Evolutionary conservation across 2,329 filamentous ascomycete species (phyloP).

Genomic region (Penicillium hesseltinei): DNA sequence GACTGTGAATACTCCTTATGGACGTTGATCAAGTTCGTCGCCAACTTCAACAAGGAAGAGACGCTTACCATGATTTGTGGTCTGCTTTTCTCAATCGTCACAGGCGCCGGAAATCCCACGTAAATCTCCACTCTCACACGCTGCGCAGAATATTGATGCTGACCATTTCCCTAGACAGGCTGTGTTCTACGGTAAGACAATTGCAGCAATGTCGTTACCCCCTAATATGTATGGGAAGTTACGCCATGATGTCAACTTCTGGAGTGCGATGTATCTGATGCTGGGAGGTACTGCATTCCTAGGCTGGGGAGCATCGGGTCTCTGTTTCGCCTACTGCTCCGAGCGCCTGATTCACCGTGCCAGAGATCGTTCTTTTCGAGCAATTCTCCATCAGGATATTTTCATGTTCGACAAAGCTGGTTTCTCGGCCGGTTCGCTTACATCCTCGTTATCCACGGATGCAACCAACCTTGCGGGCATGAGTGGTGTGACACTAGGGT

Average conservation of each 20-base stretch:
- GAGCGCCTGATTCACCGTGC: slow-evolving; percentile 80
- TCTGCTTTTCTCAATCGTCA: slow-evolving; percentile 2
- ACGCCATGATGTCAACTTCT: not conserved
- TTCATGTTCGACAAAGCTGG: slow-evolving; percentile 84
- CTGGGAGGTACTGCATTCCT: not conserved
- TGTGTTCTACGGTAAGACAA: slow-evolving; percentile 68
- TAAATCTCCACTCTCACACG: slow-evolving; percentile 72
- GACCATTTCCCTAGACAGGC: slow-evolving; percentile 64
- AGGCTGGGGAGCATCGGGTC: slow-evolving; percentile 51
- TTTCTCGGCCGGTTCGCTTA: slow-evolving; percentile 84
- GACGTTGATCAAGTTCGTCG: slow-evolving; percentile 10
- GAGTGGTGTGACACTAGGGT: slow-evolving; percentile 81
- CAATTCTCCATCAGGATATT: slow-evolving; percentile 89
- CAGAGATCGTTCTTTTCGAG: slow-evolving; percentile 75
- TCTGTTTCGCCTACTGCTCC: slow-evolving; percentile 78
- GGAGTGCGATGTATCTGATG: slow-evolving; percentile 5
- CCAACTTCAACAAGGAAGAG: slow-evolving; percentile 8
- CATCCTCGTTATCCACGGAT: slow-evolving; percentile 82
- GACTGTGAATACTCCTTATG: slow-evolving; percentile 61
- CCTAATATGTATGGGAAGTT: not conserved
- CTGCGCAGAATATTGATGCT: slow-evolving; percentile 28
- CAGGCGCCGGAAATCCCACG: slow-evolving; percentile 1
- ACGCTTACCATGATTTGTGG: slow-evolving; percentile 43
- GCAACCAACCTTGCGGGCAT: slow-evolving; percentile 60
- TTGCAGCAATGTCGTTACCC: slow-evolving; percentile 31